Evolutionary conservation across 768 basidiomycete species (phyloP).

Genomic region (Lactarius hatsudake): DNA sequence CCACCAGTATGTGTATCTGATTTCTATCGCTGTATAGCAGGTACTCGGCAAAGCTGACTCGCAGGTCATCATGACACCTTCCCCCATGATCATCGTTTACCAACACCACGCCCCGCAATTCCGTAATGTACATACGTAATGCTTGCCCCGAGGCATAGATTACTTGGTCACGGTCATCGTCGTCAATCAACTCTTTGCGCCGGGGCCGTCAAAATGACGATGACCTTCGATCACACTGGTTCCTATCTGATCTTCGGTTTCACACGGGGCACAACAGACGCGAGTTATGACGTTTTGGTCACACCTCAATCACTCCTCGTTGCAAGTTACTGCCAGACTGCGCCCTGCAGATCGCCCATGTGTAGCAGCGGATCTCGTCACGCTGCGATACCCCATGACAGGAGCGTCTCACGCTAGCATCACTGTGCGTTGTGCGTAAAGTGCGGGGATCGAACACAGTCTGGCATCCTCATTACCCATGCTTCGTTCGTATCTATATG

Average conservation of each 20-base stretch:
- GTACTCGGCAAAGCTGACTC: background rate
- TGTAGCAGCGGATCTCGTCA: background rate
- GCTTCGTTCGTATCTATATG: background rate
- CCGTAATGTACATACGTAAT: background rate
- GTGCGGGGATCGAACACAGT: background rate
- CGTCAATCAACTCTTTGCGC: conserved; percentile 1
- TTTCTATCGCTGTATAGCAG: too few relatives aligned
- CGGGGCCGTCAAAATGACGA: background rate
- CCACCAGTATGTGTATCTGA: too few relatives aligned
- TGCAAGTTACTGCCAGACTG: background rate
- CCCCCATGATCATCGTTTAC: background rate
- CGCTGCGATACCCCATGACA: background rate
- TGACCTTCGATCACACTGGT: background rate
- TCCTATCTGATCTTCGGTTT: background rate
- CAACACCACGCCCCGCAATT: background rate
- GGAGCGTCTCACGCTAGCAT: background rate
- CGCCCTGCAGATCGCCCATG: background rate
- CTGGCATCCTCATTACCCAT: background rate
- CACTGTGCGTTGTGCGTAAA: background rate
- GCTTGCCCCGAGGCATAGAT: background rate
- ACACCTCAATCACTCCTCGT: background rate
- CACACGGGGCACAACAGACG: background rate
- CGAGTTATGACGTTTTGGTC: background rate
- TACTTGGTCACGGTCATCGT: background rate
- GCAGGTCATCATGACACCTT: background rate